Evolutionary conservation across 2,329 filamentous ascomycete genomes (phyloP).

Genomic region (Harringtonia lauricola): DNA sequence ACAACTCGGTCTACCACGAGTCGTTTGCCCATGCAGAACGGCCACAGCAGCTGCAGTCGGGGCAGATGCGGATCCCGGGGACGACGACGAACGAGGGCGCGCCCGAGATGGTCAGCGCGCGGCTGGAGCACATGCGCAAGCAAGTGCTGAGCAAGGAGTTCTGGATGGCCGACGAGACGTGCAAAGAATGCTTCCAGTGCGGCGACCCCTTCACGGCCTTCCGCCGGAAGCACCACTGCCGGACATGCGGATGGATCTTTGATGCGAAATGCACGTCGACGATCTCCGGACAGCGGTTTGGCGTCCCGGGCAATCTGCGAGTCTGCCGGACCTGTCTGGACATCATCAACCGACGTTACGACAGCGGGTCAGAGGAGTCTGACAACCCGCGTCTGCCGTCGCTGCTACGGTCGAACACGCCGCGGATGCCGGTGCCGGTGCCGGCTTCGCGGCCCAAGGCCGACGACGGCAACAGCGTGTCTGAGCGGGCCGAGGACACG

Average conservation of each 20-base stretch:
- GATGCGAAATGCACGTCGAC: constrained; percentile 91
- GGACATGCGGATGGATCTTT: constrained; percentile 95
- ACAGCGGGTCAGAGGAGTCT: constrained; percentile 80
- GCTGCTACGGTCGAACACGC: constrained; percentile 46
- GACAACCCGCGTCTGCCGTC: constrained; percentile 58
- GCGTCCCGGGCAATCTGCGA: constrained; percentile 70
- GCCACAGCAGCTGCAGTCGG: constrained; percentile 32
- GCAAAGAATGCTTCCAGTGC: constrained; percentile 92
- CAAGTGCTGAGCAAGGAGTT: constrained; percentile 91
- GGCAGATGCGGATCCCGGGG: constrained; percentile 41
- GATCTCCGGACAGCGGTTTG: constrained; percentile 80
- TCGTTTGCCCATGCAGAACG: constrained; percentile 39
- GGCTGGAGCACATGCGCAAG: constrained; percentile 63
- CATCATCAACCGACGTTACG: constrained; percentile 82
- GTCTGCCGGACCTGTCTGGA: constrained; percentile 89
- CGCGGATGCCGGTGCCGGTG: constrained; percentile 28
- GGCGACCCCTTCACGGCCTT: constrained; percentile 87
- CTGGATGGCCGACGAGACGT: constrained; percentile 99
- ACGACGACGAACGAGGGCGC: constrained; percentile 45
- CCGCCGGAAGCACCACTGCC: constrained; percentile 90
- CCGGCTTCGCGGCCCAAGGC: constrained; percentile 22
- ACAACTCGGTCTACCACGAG: constrained; percentile 45
- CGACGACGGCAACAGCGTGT: constrained; percentile 29
- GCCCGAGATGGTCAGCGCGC: constrained; percentile 47
- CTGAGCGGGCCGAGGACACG: constrained; percentile 28